Evolutionary conservation across 768 basidiomycete species (phyloP), one percentile per base, ranked within the genome.

Genomic region (Mycena epipterygia): DNA sequence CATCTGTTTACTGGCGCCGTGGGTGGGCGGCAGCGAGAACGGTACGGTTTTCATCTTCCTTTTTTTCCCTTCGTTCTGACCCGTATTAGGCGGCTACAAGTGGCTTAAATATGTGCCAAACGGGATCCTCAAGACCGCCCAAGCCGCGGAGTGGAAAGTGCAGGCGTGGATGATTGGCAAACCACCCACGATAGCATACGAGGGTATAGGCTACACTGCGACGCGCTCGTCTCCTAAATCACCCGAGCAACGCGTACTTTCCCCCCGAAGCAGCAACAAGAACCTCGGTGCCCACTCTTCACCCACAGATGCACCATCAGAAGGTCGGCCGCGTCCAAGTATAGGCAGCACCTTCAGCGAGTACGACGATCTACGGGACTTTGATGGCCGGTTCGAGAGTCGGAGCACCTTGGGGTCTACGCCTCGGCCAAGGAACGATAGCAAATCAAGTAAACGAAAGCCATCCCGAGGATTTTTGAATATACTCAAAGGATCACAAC

Each of bases 91-190:
- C 76, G 92, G 95, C 19, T 98, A 98, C 83, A 96, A 93, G 77
- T 98, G 96, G 96, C 87, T 99, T 60, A 97, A 96, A 81, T 99
- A 96, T 78, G 94, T 99, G 8, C 97, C 97, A 0, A 95, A 94
- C 69, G 91, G 94, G 32, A 89, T 99, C 42, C 85, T 99, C 72
- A 96, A 94, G 84, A 96, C 96, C 0, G 97, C 96, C 0, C 96
- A 97, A 79, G 95, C 96, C 5, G 97, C 97, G 0, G 97, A 99
- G 77, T 98, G 96, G 96, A 95, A 93, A 80, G 85, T 99, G 51
- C 96, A 98, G 77, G 94, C 95, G 0, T 99, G 97, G 95, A 95
- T 95, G 91, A 89, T 99, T 33, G 98, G 97, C 72, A 98, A 98
- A 76, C 95, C 95, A 21, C 97, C 96, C 13, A 91, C 92, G 2